Conservation (phyloP, 345 rosid species). For the Cardamine occulta region DNA sequence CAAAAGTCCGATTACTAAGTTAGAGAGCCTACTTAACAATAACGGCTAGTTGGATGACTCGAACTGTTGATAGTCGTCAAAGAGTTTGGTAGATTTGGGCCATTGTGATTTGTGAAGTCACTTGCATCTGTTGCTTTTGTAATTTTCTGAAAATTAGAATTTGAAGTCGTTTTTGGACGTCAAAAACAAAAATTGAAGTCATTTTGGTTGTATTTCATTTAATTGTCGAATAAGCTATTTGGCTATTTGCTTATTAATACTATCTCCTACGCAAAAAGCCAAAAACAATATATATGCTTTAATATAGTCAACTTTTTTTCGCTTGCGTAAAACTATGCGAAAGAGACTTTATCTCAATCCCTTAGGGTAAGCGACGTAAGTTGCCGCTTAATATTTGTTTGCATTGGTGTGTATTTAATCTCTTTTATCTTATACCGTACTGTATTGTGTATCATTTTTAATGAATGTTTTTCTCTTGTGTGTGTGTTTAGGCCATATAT, state of each 20-base stretch:
- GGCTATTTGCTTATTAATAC: neutral
- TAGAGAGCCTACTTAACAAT: conserved; percentile 7
- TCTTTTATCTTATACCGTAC: too few species aligned
- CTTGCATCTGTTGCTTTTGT: neutral
- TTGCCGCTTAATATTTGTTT: too few species aligned
- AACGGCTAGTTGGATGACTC: neutral
- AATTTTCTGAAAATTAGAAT: neutral
- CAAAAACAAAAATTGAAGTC: neutral
- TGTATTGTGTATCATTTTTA: too few species aligned
- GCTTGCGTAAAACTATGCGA: neutral
- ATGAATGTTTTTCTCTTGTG: too few species aligned
- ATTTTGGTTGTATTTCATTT: neutral
- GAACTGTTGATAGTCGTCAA: conserved; percentile 1
- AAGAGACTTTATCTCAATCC: too few species aligned
- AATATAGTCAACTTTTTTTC: neutral
- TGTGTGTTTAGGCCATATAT: too few species aligned
- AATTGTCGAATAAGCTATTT: neutral
- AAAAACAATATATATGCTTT: neutral
- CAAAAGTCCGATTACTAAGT: neutral
- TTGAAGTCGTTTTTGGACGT: neutral
- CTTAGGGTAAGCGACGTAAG: too few species aligned
- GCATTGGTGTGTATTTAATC: too few species aligned
- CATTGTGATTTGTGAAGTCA: neutral
- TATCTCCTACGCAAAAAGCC: neutral
- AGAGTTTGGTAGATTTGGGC: conserved; percentile 16